A percentile compares a stretch with the other conserved stretches of the same genome.
Conservation (phyloP, 208 protist genomes). For the Perkinsela sp. region DNA sequence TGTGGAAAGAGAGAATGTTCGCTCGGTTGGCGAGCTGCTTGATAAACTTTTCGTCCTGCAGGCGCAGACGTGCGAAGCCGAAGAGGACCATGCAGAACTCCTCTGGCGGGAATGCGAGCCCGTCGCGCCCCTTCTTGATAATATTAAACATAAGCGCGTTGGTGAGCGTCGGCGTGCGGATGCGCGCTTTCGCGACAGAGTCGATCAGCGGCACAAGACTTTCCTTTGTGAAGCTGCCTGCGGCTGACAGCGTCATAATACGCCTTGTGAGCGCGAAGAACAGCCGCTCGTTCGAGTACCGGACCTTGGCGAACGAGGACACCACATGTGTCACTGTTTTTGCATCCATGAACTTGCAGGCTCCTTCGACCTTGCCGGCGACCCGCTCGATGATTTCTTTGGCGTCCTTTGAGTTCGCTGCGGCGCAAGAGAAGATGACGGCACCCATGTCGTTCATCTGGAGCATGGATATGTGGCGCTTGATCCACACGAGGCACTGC, state of each 20-base stretch:
- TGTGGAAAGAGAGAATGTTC: slow-evolving; percentile 64
- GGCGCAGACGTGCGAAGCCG: slow-evolving; percentile 39
- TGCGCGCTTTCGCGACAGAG: slow-evolving; percentile 35
- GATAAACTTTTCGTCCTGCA: slow-evolving; percentile 55
- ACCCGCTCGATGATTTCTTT: slow-evolving; percentile 65
- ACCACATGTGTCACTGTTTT: slow-evolving; percentile 53
- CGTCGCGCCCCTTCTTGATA: slow-evolving; percentile 42
- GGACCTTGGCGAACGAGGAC: slow-evolving; percentile 55
- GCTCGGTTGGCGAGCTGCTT: slow-evolving; percentile 52
- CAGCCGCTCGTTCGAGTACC: slow-evolving; percentile 46
- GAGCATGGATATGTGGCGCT: slow-evolving; percentile 57
- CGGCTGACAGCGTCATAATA: slow-evolving; percentile 50
- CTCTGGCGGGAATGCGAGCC: slow-evolving; percentile 13
- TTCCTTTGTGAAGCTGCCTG: slow-evolving; percentile 50
- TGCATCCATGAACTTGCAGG: slow-evolving; percentile 45
- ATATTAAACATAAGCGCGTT: slow-evolving; percentile 48
- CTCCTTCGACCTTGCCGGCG: slow-evolving; percentile 41
- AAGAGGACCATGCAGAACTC: slow-evolving; percentile 51
- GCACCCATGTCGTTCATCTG: slow-evolving; percentile 41
- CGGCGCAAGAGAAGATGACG: slow-evolving; percentile 54
- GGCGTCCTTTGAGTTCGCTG: slow-evolving; percentile 58
- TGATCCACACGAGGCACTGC: slow-evolving; percentile 58
- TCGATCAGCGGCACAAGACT: slow-evolving; percentile 53
- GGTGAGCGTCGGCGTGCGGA: slow-evolving; percentile 38
- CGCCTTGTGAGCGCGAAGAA: slow-evolving; percentile 35